Conservation (phyloP, 2,329 filamentous ascomycete genomes). For the Emergomyces orientalis region DNA sequence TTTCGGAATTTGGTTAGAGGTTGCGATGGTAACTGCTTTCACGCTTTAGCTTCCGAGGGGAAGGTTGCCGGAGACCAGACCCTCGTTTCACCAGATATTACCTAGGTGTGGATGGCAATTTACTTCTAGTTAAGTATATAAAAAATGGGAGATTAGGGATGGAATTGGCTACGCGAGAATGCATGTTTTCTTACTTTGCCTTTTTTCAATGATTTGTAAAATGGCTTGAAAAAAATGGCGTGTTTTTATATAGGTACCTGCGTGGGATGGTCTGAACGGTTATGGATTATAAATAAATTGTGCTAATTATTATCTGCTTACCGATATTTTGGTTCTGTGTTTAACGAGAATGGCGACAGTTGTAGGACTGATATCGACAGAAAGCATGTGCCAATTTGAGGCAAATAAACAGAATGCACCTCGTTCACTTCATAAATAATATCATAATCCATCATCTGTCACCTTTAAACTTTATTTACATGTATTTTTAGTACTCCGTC, state of each 20-base stretch:
- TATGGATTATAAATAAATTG: neutral
- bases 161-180: neutral
- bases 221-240: too few relatives aligned
- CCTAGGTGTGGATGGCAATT: neutral
- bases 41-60: neutral
- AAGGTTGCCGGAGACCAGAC: neutral
- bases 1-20: slow-evolving; percentile 7
- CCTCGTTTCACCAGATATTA: neutral
- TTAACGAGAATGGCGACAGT: neutral
- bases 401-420: neutral
- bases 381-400: neutral
- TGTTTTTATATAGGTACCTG: neutral
- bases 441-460: neutral
- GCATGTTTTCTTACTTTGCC: neutral
- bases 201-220: neutral
- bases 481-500: neutral
- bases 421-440: neutral
- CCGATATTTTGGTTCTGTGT: neutral
- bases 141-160: neutral
- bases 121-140: neutral
- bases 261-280: neutral
- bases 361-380: neutral
- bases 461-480: neutral
- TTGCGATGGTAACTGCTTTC: neutral
- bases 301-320: neutral